Base-by-base conservation (phyloP, 1,139 yeast genomes). In the Hyphopichia khmerensis region DNA sequence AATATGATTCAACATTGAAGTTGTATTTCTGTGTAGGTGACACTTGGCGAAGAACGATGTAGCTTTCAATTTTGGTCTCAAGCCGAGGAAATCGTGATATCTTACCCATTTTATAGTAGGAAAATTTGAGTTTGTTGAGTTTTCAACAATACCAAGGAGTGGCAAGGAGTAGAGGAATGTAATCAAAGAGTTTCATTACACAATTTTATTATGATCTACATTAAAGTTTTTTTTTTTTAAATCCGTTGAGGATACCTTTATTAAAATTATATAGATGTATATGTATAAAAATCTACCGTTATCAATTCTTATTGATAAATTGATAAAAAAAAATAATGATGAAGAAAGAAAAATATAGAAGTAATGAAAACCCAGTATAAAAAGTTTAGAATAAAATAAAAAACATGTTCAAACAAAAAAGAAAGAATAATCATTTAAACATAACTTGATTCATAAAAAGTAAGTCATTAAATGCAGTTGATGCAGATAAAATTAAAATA, bases 401-500 rank as follows among this genome's bases (percentile, higher is more conserved):
- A 46, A 39, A 39, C 41, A 45, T 43, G 44, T 41, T 46, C 42
- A 40, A 48, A 45, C 43, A 48, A 44, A 42, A 47, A 42, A 21
- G 8, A 21, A 8, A 49, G 48, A 48, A 48, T 33, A 30, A 42
- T 41, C 46, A 41, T 47, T 32, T 42, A 44, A 42, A 44, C 43
- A 46, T 45, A 50, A 39, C 50, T 41, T 44, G 39, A 32, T 35
- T 46, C 48, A 41, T 47, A 19, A 48, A 47, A 48, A 47, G 30
- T 45, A 56, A 51, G 54, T 61, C 65, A 61, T 62, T 61, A 66
- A 59, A 68, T 70, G 77, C 77, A 72, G 77, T 72, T 72, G 77
- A 72, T 69, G 77, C 77, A 72, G 64, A 52, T 58, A 52, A 58
- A 52, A 54, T 49, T 51, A 54, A 55, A 48, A 46, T 42, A 45